phyloP scores from a whole-genome alignment of 441 rosid genomes.

The Raphanus hybrid region DNA sequence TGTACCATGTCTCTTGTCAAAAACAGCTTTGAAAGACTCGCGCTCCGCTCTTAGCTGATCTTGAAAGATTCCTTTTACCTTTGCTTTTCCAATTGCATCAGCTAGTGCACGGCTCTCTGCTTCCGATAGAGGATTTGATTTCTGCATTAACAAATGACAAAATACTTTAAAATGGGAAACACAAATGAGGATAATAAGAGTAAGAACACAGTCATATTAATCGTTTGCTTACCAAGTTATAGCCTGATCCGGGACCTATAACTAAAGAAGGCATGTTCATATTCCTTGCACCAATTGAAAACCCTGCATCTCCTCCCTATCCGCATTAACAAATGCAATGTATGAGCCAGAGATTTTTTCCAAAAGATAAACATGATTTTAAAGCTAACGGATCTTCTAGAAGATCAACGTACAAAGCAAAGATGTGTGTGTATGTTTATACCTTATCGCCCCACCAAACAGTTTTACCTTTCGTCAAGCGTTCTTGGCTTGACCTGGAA shows the following conservation, averaged over 20 bases:
- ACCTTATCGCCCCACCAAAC: constrained; percentile 96
- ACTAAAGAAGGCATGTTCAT: constrained; percentile 63
- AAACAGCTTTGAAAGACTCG: constrained; percentile 86
- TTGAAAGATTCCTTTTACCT: constrained; percentile 67
- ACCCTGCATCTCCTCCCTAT: constrained; percentile 77
- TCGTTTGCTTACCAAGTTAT: constrained; percentile 69
- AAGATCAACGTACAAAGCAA: not conserved
- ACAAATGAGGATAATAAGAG: not conserved
- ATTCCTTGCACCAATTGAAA: constrained; percentile 78
- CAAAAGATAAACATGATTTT: not conserved
- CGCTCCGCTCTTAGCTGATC: constrained; percentile 83
- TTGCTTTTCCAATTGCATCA: constrained; percentile 48
- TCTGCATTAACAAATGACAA: constrained; percentile 46
- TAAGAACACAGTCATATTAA: not conserved
- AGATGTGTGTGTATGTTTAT: constrained; percentile 1
- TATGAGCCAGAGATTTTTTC: constrained; percentile 9
- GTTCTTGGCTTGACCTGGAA: constrained; percentile 58
- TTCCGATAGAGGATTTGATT: constrained; percentile 69
- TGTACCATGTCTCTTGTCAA: constrained; percentile 62
- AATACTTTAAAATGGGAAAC: not conserved
- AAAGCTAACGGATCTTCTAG: not conserved
- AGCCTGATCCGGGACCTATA: constrained; percentile 95
- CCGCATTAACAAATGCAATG: not conserved
- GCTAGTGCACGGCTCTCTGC: constrained; percentile 45
- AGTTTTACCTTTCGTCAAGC: constrained; percentile 62